Evolutionary conservation across 345 rosid genomes (phyloP).

Genomic region (Eucalyptus pauciflora): DNA sequence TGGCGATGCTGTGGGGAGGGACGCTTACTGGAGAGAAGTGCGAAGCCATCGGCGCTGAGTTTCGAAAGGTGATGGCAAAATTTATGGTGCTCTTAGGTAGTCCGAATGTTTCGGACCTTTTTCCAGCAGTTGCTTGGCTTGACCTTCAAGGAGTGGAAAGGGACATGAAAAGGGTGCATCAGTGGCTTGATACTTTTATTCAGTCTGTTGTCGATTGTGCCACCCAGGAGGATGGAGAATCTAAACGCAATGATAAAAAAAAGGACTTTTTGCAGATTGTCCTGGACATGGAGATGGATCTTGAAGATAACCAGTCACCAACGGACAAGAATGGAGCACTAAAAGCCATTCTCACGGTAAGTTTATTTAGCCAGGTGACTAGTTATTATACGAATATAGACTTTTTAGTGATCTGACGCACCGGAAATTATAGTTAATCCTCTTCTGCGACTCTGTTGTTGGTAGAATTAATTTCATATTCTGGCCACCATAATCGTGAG

Average conservation of each 20-base stretch:
- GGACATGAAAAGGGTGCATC: not conserved
- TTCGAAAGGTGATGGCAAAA: not conserved
- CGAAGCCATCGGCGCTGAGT: no score
- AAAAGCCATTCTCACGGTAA: not conserved
- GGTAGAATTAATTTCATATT: not conserved
- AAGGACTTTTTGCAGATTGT: not conserved
- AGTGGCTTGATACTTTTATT: not conserved
- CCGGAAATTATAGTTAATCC: not conserved
- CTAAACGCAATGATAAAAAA: not conserved
- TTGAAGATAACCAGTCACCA: not conserved
- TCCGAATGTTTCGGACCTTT: not conserved
- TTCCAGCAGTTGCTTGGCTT: not conserved
- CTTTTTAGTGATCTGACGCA: not conserved
- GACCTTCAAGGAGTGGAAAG: not conserved
- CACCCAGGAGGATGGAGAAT: not conserved
- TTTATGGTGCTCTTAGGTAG: not conserved
- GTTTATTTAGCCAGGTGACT: not conserved
- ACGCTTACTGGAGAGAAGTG: no score
- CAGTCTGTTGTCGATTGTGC: not conserved
- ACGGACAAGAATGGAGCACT: not conserved
- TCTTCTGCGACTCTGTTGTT: not conserved
- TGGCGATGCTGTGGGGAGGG: no score
- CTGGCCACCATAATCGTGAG: not conserved
- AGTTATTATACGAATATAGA: not conserved
- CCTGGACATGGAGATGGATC: not conserved